Percentiles rank a stretch among this genome's conserved stretches.
phyloP scores from a whole-genome alignment of 2,329 filamentous ascomycete genomes.

The Verticillium dahliae region DNA sequence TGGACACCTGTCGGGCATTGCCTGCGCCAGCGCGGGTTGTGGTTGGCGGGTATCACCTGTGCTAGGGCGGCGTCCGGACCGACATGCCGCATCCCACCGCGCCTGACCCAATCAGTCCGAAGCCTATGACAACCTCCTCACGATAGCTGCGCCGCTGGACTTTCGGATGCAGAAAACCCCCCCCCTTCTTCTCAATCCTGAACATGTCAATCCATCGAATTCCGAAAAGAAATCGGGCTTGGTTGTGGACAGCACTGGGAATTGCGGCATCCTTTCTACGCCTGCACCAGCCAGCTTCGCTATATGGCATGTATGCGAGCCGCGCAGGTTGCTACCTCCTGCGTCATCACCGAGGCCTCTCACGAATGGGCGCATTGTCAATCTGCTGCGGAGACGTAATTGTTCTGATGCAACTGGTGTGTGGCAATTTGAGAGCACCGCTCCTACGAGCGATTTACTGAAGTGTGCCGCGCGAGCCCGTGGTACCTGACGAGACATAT shows the following conservation, averaged over 20 bases:
- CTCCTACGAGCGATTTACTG: not conserved
- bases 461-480: not conserved
- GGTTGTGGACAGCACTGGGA: not conserved
- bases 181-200: not conserved
- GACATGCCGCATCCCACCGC: slow-evolving; percentile 6
- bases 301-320: not conserved
- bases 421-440: not conserved
- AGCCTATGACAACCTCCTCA: slow-evolving; percentile 6
- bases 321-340: not conserved
- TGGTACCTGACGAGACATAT: not conserved
- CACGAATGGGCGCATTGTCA: not conserved
- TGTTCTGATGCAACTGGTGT: not conserved
- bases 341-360: not conserved
- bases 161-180: not conserved
- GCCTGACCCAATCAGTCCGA: slow-evolving; percentile 2
- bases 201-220: not conserved
- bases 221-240: not conserved
- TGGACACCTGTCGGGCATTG: not conserved
- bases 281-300: not conserved
- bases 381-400: not conserved
- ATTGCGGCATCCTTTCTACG: not conserved
- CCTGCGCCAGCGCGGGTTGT: slow-evolving; percentile 3
- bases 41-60: slow-evolving; percentile 12
- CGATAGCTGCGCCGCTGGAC: not conserved
- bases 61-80: slow-evolving; percentile 8